Percentiles rank a stretch among this genome's conserved stretches.
phyloP scores from a whole-genome alignment of 148 eudicot species.

The Bassia scoparia region DNA sequence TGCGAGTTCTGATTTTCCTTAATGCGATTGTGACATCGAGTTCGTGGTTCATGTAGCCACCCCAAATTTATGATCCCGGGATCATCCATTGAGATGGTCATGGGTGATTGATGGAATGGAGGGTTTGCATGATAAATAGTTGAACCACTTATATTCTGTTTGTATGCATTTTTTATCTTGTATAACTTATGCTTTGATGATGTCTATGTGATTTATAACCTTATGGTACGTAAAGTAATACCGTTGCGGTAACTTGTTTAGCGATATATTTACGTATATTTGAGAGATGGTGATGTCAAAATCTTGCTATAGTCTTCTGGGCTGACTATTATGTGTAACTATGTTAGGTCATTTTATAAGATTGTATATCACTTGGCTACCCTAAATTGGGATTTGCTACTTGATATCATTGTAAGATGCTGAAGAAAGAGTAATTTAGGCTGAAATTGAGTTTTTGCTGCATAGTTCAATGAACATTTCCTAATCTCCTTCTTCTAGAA shows the following conservation, averaged over 20 bases:
- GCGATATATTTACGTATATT: background rate
- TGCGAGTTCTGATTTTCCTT: slow-evolving; percentile 51
- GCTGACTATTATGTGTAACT: slow-evolving; percentile 1
- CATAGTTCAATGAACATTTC: slow-evolving; percentile 2
- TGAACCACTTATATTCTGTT: too few species aligned
- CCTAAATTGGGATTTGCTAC: slow-evolving; percentile 22
- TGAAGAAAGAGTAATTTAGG: background rate
- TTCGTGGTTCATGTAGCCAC: too few species aligned
- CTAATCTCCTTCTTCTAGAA: background rate
- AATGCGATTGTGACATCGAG: too few species aligned
- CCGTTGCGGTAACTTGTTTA: background rate
- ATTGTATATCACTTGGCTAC: slow-evolving; percentile 25
- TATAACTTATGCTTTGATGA: too few species aligned
- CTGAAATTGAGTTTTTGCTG: background rate
- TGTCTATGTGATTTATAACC: background rate
- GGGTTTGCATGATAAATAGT: too few species aligned
- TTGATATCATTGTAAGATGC: slow-evolving; percentile 19
- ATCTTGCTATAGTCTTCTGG: slow-evolving; percentile 16
- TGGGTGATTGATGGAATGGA: background rate
- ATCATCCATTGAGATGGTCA: too few species aligned
- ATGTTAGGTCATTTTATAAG: too few species aligned
- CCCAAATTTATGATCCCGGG: too few species aligned
- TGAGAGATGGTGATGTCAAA: slow-evolving; percentile 6
- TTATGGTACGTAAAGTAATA: background rate
- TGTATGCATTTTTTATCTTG: too few species aligned